Percentiles rank a stretch among this genome's conserved stretches.
phyloP scores from a whole-genome alignment of 306 rosid species.

The Vigna unguiculata region DNA sequence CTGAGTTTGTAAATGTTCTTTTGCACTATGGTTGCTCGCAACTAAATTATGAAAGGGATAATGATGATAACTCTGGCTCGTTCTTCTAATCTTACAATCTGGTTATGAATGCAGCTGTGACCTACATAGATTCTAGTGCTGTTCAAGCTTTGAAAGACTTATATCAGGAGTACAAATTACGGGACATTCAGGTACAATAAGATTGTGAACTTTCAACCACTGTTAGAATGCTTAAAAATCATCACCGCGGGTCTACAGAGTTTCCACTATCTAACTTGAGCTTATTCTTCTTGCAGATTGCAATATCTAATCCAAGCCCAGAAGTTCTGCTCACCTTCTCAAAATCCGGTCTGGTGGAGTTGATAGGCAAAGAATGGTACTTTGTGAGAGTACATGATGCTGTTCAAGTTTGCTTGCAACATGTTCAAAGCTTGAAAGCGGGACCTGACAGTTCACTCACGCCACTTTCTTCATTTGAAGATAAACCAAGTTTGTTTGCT shows the following conservation, averaged over 20 bases:
- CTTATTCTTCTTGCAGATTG: constrained; percentile 66
- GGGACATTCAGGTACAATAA: constrained; percentile 78
- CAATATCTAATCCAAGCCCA: constrained; percentile 86
- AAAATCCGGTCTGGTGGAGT: constrained; percentile 74
- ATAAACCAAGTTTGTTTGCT: constrained; percentile 54
- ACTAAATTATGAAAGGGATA: constrained; percentile 3
- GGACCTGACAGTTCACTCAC: constrained; percentile 46
- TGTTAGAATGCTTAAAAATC: not conserved
- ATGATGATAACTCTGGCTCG: not conserved
- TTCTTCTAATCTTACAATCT: not conserved
- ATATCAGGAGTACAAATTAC: constrained; percentile 85
- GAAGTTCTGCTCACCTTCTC: constrained; percentile 85
- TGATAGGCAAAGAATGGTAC: constrained; percentile 96
- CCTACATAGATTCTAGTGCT: constrained; percentile 93
- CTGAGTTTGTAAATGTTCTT: constrained; percentile 23
- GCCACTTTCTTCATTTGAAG: constrained; percentile 44
- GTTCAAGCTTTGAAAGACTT: constrained; percentile 93
- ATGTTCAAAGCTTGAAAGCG: constrained; percentile 62
- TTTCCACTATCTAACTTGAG: constrained; percentile 14
- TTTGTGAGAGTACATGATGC: constrained; percentile 99
- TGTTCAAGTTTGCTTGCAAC: constrained; percentile 97
- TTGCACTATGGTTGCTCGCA: constrained; percentile 31
- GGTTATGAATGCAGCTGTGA: constrained; percentile 73
- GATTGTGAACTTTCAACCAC: constrained; percentile 1
- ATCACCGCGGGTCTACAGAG: not conserved